A percentile compares a stretch with the other conserved stretches of the same genome.
Conservation (phyloP, 83 land plant genomes). For the Thuja plicata region DNA sequence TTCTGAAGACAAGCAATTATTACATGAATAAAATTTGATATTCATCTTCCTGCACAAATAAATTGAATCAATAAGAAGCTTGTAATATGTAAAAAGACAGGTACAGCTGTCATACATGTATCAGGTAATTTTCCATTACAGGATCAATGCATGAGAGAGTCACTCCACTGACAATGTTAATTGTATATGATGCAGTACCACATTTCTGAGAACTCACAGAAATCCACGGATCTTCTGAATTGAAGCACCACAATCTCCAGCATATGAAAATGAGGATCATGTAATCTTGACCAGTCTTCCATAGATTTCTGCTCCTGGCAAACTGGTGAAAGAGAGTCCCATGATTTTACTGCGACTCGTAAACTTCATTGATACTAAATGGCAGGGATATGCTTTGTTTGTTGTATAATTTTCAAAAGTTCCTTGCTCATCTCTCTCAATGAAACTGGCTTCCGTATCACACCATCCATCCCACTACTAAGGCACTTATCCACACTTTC, state of each 20-base stretch:
- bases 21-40: background rate
- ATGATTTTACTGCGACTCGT: background rate
- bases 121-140: conserved; percentile 1
- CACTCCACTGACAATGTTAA: background rate
- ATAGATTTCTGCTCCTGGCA: background rate
- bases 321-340: background rate
- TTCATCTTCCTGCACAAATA: conserved; percentile 8
- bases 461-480: conserved; percentile 70
- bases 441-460: conserved; percentile 73
- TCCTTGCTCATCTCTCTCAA: conserved; percentile 46
- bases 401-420: conserved; percentile 45
- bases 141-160: background rate
- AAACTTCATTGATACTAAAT: background rate
- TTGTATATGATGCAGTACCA: background rate
- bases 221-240: background rate
- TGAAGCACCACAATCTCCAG: background rate
- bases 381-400: background rate
- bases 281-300: background rate
- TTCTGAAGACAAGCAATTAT: background rate
- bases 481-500: conserved; percentile 57
- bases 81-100: background rate
- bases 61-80: background rate
- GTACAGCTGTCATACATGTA: background rate
- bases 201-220: conserved; percentile 9
- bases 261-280: background rate